Evolutionary conservation across 345 rosid species (phyloP).

Genomic region (Sonneratia caseolaris): DNA sequence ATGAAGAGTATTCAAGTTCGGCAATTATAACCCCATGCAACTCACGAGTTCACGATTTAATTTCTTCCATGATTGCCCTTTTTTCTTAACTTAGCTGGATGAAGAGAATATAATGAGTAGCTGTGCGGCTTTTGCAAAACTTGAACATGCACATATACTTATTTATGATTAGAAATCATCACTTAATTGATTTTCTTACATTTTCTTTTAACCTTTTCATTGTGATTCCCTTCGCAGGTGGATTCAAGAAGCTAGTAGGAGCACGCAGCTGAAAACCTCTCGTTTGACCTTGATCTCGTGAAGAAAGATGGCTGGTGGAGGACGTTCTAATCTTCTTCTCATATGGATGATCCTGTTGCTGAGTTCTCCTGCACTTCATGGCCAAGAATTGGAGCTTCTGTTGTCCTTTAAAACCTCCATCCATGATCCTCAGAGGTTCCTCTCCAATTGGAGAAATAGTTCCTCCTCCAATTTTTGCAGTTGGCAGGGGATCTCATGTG

Average conservation of each 20-base stretch:
- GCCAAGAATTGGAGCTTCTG: conserved; percentile 45
- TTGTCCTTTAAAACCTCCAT: conserved; percentile 57
- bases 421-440: conserved; percentile 49
- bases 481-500: conserved; percentile 71
- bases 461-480: conserved; percentile 32
- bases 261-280: conserved; percentile 2
- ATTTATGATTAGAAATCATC: not conserved
- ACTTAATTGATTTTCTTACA: not conserved
- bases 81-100: not conserved
- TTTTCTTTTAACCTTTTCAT: too few relatives aligned
- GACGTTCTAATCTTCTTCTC: conserved; percentile 15
- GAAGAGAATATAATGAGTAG: conserved; percentile 3
- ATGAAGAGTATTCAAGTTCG: not conserved
- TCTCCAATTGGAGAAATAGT: conserved; percentile 58
- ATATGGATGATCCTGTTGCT: conserved; percentile 25
- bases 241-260: conserved; percentile 22
- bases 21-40: not conserved
- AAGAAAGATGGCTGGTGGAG: conserved; percentile 20
- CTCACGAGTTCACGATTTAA: not conserved
- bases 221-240: conserved; percentile 4
- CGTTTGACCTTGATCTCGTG: not conserved
- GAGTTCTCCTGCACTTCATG: conserved; percentile 9
- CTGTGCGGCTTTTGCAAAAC: not conserved
- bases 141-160: not conserved
- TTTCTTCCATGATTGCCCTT: conserved; percentile 1